A percentile compares a stretch with the other conserved stretches of the same genome.
Evolutionary conservation across 1,284 basidiomycete species (phyloP).

Genomic region (Omphalotus olearius): DNA sequence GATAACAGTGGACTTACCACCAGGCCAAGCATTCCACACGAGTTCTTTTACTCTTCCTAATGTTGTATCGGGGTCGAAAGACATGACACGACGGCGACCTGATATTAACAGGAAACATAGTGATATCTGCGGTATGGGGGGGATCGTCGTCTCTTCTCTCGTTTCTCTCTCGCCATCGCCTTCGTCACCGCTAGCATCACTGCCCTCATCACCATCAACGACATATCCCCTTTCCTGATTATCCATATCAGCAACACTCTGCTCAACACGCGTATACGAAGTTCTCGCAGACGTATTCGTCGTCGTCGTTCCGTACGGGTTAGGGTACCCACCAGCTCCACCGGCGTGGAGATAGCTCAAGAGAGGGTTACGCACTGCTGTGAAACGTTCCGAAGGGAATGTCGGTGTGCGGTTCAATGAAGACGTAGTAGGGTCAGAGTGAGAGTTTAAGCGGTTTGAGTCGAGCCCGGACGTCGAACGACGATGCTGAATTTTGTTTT

Average conservation of each 20-base stretch:
- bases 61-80: constrained; percentile 76
- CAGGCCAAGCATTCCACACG: constrained; percentile 81
- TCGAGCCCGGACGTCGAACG: no score
- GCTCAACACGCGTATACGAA: constrained; percentile 13
- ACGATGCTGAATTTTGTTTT: no score
- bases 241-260: neutral
- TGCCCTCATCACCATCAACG: neutral
- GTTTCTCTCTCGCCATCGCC: neutral
- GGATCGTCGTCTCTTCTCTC: constrained; percentile 24
- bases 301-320: no score
- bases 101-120: constrained; percentile 77
- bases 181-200: neutral
- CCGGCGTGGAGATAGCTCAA: no score
- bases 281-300: constrained; percentile 12
- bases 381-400: no score
- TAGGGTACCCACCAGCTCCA: no score
- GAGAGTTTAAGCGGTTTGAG: no score
- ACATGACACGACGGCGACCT: constrained; percentile 67
- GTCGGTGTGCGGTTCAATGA: no score
- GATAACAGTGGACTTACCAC: constrained; percentile 43
- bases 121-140: constrained; percentile 57
- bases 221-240: neutral
- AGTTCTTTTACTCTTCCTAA: constrained; percentile 82
- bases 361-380: no score
- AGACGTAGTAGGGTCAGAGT: no score